Evolutionary conservation across 495 filamentous ascomycete genomes (phyloP).

Genomic region (Xylaria intraflava): DNA sequence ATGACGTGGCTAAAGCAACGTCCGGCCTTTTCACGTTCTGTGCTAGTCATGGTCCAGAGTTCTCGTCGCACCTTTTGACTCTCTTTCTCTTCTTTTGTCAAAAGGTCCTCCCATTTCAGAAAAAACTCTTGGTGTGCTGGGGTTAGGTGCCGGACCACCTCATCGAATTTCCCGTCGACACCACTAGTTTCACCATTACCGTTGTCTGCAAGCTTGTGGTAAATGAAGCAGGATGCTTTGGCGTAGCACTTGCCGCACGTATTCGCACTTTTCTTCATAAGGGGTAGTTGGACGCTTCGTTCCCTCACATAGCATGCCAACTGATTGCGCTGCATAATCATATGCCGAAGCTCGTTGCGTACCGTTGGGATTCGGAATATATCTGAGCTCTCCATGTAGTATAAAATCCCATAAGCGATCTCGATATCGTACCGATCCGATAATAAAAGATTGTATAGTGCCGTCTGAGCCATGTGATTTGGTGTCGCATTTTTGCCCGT

Average conservation of each 20-base stretch:
- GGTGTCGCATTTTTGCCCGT: slow-evolving; percentile 76
- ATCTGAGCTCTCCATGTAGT: slow-evolving; percentile 86
- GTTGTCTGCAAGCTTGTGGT: slow-evolving; percentile 84
- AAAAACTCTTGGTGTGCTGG: slow-evolving; percentile 75
- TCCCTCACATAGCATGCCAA: slow-evolving; percentile 79
- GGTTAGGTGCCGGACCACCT: slow-evolving; percentile 66
- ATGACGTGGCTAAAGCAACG: slow-evolving; percentile 59
- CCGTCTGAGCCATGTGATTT: slow-evolving; percentile 85
- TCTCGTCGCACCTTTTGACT: slow-evolving; percentile 76
- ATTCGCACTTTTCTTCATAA: slow-evolving; percentile 73
- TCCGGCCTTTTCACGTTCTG: slow-evolving; percentile 78
- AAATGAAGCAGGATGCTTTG: slow-evolving; percentile 81
- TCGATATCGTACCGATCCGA: slow-evolving; percentile 94
- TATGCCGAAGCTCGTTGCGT: slow-evolving; percentile 78
- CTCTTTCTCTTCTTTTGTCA: slow-evolving; percentile 91
- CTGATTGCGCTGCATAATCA: slow-evolving; percentile 94
- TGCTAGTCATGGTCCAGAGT: slow-evolving; percentile 90
- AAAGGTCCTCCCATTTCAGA: slow-evolving; percentile 83
- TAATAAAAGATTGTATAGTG: slow-evolving; percentile 84
- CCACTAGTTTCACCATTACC: slow-evolving; percentile 76
- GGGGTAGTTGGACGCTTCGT: slow-evolving; percentile 65
- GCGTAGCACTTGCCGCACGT: slow-evolving; percentile 82
- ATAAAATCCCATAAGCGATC: slow-evolving; percentile 79
- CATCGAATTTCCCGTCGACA: slow-evolving; percentile 66
- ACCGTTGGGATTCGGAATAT: slow-evolving; percentile 78